These are phyloP conservation scores for Candida corydali DNA, from an alignment of 805 yeast species.

Conservation along the genomic window DNA sequence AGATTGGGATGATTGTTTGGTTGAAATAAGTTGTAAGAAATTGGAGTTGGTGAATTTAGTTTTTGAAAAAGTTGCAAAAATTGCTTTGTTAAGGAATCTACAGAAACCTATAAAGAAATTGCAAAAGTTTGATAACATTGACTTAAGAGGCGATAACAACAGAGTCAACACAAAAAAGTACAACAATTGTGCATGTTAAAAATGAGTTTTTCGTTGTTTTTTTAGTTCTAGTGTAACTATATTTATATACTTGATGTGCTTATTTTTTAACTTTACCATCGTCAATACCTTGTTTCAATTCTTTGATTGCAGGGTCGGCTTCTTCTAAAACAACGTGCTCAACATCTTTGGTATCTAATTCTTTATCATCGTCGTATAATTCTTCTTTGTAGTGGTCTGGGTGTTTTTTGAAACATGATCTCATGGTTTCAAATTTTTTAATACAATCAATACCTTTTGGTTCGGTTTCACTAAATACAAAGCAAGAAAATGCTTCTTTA, in stretches of 20 bases:
- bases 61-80: constrained; percentile 32
- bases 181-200: constrained; percentile 20
- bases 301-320: constrained; percentile 11
- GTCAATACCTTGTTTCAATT: constrained; percentile 5
- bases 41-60: constrained; percentile 27
- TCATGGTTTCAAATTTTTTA: constrained; percentile 87
- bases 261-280: neutral
- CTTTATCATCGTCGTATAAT: constrained; percentile 60
- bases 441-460: constrained; percentile 97
- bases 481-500: constrained; percentile 84
- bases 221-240: neutral
- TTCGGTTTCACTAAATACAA: constrained; percentile 88
- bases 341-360: constrained; percentile 5
- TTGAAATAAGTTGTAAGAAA: constrained; percentile 30
- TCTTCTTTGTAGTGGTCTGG: constrained; percentile 95
- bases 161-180: neutral
- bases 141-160: constrained; percentile 13
- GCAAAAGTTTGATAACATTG: constrained; percentile 29
- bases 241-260: neutral
- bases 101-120: constrained; percentile 12
- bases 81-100: constrained; percentile 23
- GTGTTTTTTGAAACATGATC: constrained; percentile 84
- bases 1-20: constrained; percentile 31
- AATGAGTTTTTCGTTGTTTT: neutral
- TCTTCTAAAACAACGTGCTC: constrained; percentile 14